Percentiles rank a stretch among this genome's conserved stretches.
These are phyloP conservation scores for Silene coronaria DNA, from an alignment of 179 eudicot genomes.

Conservation along the genomic window DNA sequence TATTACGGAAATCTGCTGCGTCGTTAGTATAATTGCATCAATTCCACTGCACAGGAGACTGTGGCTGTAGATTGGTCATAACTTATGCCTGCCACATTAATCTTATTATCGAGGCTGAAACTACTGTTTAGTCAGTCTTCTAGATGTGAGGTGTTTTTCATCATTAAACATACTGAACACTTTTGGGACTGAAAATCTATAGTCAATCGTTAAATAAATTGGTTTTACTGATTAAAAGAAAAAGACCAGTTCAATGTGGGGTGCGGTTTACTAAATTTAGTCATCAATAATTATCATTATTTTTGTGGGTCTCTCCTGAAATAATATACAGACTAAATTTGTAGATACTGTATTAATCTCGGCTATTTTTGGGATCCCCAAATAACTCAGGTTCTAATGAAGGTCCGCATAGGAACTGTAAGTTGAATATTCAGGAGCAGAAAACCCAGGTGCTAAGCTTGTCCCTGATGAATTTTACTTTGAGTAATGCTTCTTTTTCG, in stretches of 20 bases:
- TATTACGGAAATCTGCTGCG: not conserved
- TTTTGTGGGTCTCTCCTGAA: not conserved
- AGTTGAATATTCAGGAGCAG: conserved; percentile 60
- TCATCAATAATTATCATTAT: not conserved
- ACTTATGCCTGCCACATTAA: too few relatives aligned
- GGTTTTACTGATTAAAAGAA: too few relatives aligned
- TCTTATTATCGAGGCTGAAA: too few relatives aligned
- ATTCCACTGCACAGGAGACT: too few relatives aligned
- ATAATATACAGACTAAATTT: not conserved
- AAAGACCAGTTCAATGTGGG: too few relatives aligned
- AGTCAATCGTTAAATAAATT: too few relatives aligned
- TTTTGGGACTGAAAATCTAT: too few relatives aligned
- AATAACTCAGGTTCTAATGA: conserved; percentile 49
- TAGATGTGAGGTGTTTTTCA: too few relatives aligned
- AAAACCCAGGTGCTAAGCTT: conserved; percentile 59
- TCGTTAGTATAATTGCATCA: not conserved
- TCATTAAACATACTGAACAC: too few relatives aligned
- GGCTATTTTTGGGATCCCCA: not conserved
- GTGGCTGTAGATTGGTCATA: too few relatives aligned
- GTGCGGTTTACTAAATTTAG: not conserved
- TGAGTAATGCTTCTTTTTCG: not conserved
- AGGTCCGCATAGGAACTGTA: conserved; percentile 71
- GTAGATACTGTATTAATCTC: not conserved
- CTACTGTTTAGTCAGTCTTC: too few relatives aligned
- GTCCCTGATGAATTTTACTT: not conserved